Evolutionary conservation across 1,139 yeast species (phyloP).

Genomic region (Geotrichum siamense): DNA sequence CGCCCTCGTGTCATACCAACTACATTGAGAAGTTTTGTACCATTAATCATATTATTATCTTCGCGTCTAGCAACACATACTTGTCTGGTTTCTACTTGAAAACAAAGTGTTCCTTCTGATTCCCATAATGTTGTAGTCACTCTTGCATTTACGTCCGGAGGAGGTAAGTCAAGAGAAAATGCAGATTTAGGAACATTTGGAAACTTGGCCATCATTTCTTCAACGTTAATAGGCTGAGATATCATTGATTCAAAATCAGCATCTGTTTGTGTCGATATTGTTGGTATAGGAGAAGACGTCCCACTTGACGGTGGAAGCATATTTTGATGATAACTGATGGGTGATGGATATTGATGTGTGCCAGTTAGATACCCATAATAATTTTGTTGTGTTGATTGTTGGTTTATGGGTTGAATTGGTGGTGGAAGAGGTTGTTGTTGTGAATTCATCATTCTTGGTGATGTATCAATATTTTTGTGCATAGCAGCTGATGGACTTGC

Average conservation of each 20-base stretch:
- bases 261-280: conserved; percentile 19
- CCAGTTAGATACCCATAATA: conserved; percentile 5
- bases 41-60: conserved; percentile 85
- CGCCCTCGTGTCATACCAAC: conserved; percentile 95
- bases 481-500: neutral
- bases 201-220: conserved; percentile 20
- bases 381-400: conserved; percentile 16
- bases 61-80: conserved; percentile 87
- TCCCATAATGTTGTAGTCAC: conserved; percentile 96
- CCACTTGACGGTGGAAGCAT: conserved; percentile 12
- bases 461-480: neutral
- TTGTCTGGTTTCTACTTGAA: conserved; percentile 86
- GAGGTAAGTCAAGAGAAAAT: conserved; percentile 39
- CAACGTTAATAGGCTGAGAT: conserved; percentile 5
- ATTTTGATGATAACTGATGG: conserved; percentile 9
- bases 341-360: neutral
- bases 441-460: neutral
- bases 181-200: conserved; percentile 19
- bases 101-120: conserved; percentile 86
- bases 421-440: conserved; percentile 9
- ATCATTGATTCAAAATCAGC: conserved; percentile 11
- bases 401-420: conserved; percentile 11
- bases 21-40: conserved; percentile 82
- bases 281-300: conserved; percentile 15
- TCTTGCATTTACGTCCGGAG: conserved; percentile 58